A percentile compares a stretch with the other conserved stretches of the same genome.
Conservation (phyloP, 768 basidiomycete species). For the Trametes elegans region DNA sequence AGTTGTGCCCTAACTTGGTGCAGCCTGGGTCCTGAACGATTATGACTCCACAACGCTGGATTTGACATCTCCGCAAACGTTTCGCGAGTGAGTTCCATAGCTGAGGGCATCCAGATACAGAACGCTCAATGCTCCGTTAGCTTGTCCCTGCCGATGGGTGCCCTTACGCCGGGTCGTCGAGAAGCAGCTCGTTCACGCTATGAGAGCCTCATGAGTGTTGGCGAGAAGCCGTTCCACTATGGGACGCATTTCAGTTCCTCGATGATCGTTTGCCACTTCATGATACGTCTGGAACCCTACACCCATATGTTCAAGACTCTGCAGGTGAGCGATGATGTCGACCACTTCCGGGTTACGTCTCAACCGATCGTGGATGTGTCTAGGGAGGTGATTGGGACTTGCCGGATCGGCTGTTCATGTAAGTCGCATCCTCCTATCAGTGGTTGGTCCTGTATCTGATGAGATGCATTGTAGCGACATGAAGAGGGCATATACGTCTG, state of each 20-base stretch:
- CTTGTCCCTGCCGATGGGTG: slow-evolving; percentile 88
- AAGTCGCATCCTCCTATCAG: slow-evolving; percentile 15
- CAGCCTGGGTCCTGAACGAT: slow-evolving; percentile 89
- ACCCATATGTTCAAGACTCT: slow-evolving; percentile 95
- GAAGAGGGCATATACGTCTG: slow-evolving; percentile 78
- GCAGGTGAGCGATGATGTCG: slow-evolving; percentile 40
- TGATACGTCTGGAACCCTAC: slow-evolving; percentile 87
- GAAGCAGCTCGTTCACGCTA: slow-evolving; percentile 80
- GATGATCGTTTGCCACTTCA: slow-evolving; percentile 95
- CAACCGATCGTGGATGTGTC: background rate
- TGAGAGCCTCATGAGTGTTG: slow-evolving; percentile 70
- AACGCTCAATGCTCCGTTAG: slow-evolving; percentile 37
- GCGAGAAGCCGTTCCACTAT: slow-evolving; percentile 87
- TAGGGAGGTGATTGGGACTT: slow-evolving; percentile 96
- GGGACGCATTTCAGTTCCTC: slow-evolving; percentile 96
- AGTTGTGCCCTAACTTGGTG: background rate
- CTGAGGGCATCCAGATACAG: background rate
- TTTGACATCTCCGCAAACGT: slow-evolving; percentile 56
- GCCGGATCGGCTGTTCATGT: slow-evolving; percentile 84
- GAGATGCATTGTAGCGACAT: slow-evolving; percentile 57
- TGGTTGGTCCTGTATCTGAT: slow-evolving; percentile 6
- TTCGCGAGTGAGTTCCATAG: slow-evolving; percentile 62
- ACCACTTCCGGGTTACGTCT: background rate
- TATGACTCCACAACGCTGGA: slow-evolving; percentile 74
- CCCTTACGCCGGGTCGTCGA: slow-evolving; percentile 68